Base-by-base conservation (phyloP, 352 stramenopile genomes). In the Poterioochromonas sp. region DNA sequence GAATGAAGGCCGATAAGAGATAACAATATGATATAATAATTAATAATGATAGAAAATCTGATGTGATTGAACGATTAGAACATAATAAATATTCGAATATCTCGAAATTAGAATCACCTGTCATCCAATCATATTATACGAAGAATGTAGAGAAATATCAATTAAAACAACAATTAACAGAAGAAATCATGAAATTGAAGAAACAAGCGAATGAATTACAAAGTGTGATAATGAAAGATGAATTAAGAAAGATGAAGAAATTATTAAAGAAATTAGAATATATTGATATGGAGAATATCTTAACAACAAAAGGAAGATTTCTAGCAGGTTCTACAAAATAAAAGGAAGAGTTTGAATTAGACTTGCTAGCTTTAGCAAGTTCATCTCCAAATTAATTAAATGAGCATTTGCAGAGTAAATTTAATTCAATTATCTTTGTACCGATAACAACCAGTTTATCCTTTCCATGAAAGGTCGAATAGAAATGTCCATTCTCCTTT, bases 261-360 rank as follows among this genome's bases (percentile, higher is more conserved):
- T 94, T 99, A 37, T 86, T 99, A 51, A 92, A 94, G 32, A 87
- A 94, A 49, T 85, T 99, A 12, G 95, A 96, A 44, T 96, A 98
- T 84, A 92, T 98, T 1, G 91, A 97, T 82, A 88, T 89, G 58
- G 90, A 97, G 37, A 89, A 90, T 22, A 94, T 99, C 53, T 98
- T 99, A 81, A 92, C 98, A 83, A 92, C 95, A n/a, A 99, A 99
- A 86, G 96, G 96, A 43, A 89, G 95, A 60, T 97, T 96, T 34
- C 26, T 26, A 26, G 26, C n/a, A n/a, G n/a, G n/a, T n/a, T n/a
- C n/a, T n/a, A n/a, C n/a, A n/a, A n/a, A n/a, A n/a, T 96, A 83
- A 92, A 94, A 49, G 82, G 92, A 35, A 97, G 97, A 80, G n/a
- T n/a, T n/a, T n/a, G n/a, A n/a, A n/a, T n/a, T n/a, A n/a, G n/a